These are phyloP conservation scores for Bathelium albidoporum DNA, from an alignment of 495 filamentous ascomycete genomes.

Conservation along the genomic window DNA sequence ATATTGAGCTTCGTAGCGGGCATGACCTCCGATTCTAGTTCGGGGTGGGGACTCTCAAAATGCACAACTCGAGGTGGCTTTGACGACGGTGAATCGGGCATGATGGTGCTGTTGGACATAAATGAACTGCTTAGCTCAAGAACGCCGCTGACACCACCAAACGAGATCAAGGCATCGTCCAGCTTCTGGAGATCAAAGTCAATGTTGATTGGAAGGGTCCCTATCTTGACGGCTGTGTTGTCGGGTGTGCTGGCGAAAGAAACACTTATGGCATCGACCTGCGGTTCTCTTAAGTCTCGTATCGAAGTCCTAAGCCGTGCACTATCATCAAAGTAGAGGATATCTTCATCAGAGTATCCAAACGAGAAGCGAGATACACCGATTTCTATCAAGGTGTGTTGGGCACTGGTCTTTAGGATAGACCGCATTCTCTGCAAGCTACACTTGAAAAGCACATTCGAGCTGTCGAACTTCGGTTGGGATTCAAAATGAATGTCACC, in stretches of 20 bases:
- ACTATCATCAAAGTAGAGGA: slow-evolving; percentile 61
- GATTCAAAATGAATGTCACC: neutral
- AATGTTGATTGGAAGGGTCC: slow-evolving; percentile 70
- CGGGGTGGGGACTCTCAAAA: slow-evolving; percentile 51
- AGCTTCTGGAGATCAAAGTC: slow-evolving; percentile 67
- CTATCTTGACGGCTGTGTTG: slow-evolving; percentile 45
- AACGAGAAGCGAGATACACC: slow-evolving; percentile 43
- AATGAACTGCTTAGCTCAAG: slow-evolving; percentile 80
- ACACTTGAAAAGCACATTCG: neutral
- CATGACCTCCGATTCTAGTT: slow-evolving; percentile 31
- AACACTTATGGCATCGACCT: neutral
- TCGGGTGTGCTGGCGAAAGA: neutral
- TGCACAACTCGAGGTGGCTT: slow-evolving; percentile 51
- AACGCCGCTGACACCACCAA: slow-evolving; percentile 87
- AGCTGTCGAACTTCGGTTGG: neutral
- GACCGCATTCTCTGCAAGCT: neutral
- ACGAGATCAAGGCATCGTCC: slow-evolving; percentile 78
- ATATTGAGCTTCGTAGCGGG: slow-evolving; percentile 54
- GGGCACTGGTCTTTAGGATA: neutral
- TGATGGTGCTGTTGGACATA: slow-evolving; percentile 55
- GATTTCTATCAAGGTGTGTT: neutral
- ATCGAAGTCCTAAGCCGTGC: slow-evolving; percentile 63
- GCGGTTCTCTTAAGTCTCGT: slow-evolving; percentile 46
- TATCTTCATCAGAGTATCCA: slow-evolving; percentile 60
- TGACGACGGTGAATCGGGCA: slow-evolving; percentile 21